Evolutionary conservation across 176 grass and related monocot genomes (phyloP).

Genomic region (Carex pumila): DNA sequence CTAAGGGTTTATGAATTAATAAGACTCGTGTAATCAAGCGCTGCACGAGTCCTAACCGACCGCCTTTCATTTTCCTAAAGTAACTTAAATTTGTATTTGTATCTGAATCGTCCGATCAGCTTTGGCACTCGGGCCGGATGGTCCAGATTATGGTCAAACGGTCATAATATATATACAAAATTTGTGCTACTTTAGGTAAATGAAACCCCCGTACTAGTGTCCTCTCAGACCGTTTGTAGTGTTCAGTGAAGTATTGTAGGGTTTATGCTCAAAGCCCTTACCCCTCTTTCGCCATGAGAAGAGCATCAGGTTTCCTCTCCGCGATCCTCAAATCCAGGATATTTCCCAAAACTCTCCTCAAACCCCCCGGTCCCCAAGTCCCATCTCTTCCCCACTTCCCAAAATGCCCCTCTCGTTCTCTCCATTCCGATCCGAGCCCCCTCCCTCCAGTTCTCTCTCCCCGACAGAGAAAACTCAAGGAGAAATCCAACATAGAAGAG

Average conservation of each 20-base stretch:
- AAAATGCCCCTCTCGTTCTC: constrained; percentile 33
- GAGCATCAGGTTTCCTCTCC: constrained; percentile 24
- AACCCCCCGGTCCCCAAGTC: constrained; percentile 17
- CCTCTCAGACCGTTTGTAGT: not conserved
- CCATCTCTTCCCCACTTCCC: constrained; percentile 9
- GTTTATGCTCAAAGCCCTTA: constrained; percentile 2
- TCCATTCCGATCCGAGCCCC: constrained; percentile 19
- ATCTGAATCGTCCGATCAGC: no score
- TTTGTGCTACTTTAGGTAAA: no score
- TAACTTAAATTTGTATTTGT: no score
- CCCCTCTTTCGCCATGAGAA: constrained; percentile 24
- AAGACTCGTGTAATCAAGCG: no score
- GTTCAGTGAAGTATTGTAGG: not conserved
- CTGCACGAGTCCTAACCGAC: no score
- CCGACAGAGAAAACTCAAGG: constrained; percentile 22
- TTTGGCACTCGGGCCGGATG: no score
- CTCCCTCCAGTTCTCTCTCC: not conserved
- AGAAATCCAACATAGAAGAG: constrained; percentile 36
- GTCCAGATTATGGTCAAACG: no score
- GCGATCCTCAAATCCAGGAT: constrained; percentile 30
- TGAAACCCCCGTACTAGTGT: no score
- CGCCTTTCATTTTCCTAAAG: no score
- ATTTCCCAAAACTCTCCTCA: not conserved
- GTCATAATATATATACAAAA: no score
- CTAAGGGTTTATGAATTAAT: no score